Percentiles rank a stretch among this genome's conserved stretches.
These are phyloP conservation scores for Emmonsia crescens DNA, from an alignment of 2,329 filamentous ascomycete genomes.

Conservation along the genomic window DNA sequence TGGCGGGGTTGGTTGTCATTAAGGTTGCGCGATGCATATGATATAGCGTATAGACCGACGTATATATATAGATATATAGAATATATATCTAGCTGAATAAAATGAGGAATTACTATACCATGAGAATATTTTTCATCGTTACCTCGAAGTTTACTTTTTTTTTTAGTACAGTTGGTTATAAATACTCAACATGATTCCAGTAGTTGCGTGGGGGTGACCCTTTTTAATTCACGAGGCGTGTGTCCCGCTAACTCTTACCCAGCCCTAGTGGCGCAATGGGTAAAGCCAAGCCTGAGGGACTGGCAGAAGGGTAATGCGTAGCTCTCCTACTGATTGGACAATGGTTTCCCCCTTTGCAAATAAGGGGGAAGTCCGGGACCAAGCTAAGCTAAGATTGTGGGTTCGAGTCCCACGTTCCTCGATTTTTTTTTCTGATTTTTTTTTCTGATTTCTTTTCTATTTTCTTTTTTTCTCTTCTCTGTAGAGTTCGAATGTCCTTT, in stretches of 20 bases:
- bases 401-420: constrained; percentile 15
- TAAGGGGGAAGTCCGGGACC: neutral
- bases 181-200: no score
- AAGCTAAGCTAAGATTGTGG: constrained; percentile 14
- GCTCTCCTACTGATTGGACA: constrained; percentile 12
- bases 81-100: neutral
- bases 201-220: no score
- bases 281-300: constrained; percentile 8
- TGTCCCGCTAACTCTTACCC: neutral
- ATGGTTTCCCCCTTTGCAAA: neutral
- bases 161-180: neutral
- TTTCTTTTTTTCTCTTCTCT: no score
- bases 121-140: neutral
- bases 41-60: neutral
- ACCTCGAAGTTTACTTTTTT: neutral
- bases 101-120: neutral
- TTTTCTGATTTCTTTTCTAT: neutral
- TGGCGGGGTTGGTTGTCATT: neutral
- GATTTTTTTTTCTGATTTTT: constrained; percentile 6
- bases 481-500: no score
- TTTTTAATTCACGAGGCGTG: neutral
- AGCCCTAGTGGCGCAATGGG: neutral
- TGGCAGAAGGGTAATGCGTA: constrained; percentile 16
- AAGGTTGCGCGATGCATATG: neutral
- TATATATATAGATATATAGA: neutral